Evolutionary conservation across 805 yeast species (phyloP).

Genomic region (Teunomyces aglyptinius): DNA sequence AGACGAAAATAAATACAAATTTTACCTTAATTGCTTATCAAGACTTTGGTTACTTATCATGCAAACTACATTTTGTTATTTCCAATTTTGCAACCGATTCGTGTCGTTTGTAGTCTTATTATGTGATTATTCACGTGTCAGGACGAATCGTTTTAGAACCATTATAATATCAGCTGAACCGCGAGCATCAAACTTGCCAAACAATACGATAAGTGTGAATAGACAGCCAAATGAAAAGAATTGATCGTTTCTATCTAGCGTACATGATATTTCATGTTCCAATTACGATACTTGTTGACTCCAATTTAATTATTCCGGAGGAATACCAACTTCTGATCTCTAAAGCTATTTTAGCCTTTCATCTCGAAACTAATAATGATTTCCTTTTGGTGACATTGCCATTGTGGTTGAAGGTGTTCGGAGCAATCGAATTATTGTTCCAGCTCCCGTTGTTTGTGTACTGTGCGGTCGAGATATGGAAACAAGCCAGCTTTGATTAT

Average conservation of each 20-base stretch:
- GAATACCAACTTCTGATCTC: conserved; percentile 50
- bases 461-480: conserved; percentile 22
- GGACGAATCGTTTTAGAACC: no score
- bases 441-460: conserved; percentile 75
- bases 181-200: no score
- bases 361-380: conserved; percentile 66
- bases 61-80: no score
- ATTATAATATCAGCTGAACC: neutral
- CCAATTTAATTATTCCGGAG: conserved; percentile 64
- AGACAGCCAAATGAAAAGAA: neutral
- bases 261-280: conserved; percentile 69
- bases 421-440: conserved; percentile 64
- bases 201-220: no score
- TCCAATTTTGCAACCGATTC: no score
- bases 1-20: no score
- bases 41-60: no score
- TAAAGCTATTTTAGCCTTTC: conserved; percentile 50
- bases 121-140: no score
- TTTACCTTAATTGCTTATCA: no score
- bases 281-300: conserved; percentile 72
- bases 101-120: no score
- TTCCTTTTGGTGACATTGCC: conserved; percentile 61
- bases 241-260: conserved; percentile 38
- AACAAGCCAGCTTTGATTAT: conserved; percentile 7
- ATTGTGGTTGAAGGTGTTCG: conserved; percentile 71